A percentile compares a stretch with the other conserved stretches of the same genome.
phyloP scores from a whole-genome alignment of 2,329 filamentous ascomycete species.

The Neofusicoccum laricinum region DNA sequence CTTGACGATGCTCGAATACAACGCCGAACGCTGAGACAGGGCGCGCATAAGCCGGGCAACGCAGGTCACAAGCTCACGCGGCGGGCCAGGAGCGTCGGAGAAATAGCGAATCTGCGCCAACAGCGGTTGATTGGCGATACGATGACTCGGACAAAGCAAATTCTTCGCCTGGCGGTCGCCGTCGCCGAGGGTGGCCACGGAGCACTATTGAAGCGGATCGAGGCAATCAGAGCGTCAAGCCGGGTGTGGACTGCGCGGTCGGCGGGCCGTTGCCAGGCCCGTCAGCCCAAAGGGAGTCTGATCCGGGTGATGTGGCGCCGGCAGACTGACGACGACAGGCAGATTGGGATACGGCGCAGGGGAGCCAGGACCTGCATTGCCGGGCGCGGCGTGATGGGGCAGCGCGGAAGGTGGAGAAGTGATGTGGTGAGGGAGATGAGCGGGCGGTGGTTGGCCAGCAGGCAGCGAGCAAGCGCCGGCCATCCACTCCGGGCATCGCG shows the following conservation, averaged over 20 bases:
- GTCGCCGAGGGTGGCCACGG: not conserved
- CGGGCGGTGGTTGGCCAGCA: not conserved
- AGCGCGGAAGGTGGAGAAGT: constrained; percentile 11
- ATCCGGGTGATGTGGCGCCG: constrained; percentile 3
- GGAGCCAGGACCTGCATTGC: constrained; percentile 13
- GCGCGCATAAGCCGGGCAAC: not conserved
- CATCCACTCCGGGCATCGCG: not conserved
- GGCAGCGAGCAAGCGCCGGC: constrained; percentile 9
- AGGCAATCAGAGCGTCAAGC: constrained; percentile 1
- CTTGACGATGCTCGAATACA: not conserved
- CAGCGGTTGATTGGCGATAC: not conserved
- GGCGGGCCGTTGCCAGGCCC: not conserved
- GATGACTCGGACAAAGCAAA: constrained; percentile 1
- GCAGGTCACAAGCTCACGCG: not conserved
- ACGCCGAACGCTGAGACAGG: not conserved
- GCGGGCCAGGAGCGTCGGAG: not conserved
- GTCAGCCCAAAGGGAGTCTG: not conserved
- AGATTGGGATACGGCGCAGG: not conserved
- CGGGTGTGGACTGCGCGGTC: not conserved
- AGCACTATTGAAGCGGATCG: not conserved
- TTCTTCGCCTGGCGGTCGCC: not conserved
- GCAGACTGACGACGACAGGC: constrained; percentile 9
- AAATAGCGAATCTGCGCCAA: not conserved
- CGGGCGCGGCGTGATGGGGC: constrained; percentile 8
- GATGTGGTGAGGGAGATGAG: not conserved